Percentiles rank a stretch among this genome's conserved stretches.
Evolutionary conservation across 2,329 filamentous ascomycete genomes (phyloP).

Genomic region (Aspergillus fructus): DNA sequence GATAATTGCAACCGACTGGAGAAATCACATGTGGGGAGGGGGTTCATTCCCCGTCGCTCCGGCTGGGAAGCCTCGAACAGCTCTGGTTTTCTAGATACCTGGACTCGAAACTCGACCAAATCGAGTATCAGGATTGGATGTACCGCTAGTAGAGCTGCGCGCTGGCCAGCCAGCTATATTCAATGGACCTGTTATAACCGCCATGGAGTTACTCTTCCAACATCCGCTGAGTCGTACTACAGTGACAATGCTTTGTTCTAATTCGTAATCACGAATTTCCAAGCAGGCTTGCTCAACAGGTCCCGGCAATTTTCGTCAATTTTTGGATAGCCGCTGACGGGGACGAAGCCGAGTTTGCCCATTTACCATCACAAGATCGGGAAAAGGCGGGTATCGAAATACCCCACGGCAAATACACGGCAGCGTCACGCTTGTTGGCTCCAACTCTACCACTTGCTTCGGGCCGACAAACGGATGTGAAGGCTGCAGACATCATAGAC

Average conservation of each 20-base stretch:
- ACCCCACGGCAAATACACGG: conserved; percentile 20
- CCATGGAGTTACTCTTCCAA: not conserved
- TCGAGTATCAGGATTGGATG: not conserved
- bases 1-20: conserved; percentile 1
- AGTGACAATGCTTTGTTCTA: not conserved
- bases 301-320: conserved; percentile 26
- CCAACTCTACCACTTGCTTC: conserved; percentile 16
- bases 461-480: conserved; percentile 27
- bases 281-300: conserved; percentile 2
- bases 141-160: too few species aligned
- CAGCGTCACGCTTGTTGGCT: not conserved
- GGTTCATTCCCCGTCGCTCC: conserved; percentile 3
- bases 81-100: not conserved
- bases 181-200: not conserved
- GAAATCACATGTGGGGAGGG: conserved; percentile 21
- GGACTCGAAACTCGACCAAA: not conserved
- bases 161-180: not conserved
- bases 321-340: conserved; percentile 13
- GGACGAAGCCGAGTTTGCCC: conserved; percentile 15
- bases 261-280: not conserved
- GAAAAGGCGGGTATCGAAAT: conserved; percentile 33
- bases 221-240: not conserved
- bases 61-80: not conserved
- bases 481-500: not conserved
- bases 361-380: conserved; percentile 22